Evolutionary conservation across 768 basidiomycete species (phyloP).

Genomic region (Lactarius quietus): DNA sequence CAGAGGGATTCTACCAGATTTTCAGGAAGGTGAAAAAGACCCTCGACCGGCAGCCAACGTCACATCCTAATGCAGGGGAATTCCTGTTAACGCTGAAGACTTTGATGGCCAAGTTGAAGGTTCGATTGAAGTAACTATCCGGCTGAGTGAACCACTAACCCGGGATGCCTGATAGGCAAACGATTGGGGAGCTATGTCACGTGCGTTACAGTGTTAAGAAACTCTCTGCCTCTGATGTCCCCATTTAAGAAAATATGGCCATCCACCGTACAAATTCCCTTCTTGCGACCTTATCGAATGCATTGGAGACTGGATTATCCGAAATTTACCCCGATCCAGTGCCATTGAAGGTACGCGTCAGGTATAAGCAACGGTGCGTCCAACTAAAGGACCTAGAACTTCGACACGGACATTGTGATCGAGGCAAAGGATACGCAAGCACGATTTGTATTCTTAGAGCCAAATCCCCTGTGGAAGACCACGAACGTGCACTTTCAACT

Average conservation of each 20-base stretch:
- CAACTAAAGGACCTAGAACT: conserved; percentile 37
- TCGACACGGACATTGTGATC: conserved; percentile 42
- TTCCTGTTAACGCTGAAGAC: conserved; percentile 58
- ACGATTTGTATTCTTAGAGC: conserved; percentile 34
- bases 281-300: conserved; percentile 40
- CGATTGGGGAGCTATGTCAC: conserved; percentile 62
- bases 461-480: conserved; percentile 20
- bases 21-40: conserved; percentile 24
- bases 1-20: no score
- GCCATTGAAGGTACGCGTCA: conserved; percentile 44
- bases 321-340: conserved; percentile 45
- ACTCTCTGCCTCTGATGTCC: neutral
- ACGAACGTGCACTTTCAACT: conserved; percentile 29
- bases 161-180: conserved; percentile 35
- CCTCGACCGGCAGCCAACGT: conserved; percentile 47
- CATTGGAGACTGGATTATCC: conserved; percentile 45
- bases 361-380: neutral
- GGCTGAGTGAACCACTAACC: conserved; percentile 31
- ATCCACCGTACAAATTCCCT: conserved; percentile 42
- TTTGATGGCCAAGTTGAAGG: conserved; percentile 66
- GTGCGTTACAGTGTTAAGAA: conserved; percentile 35
- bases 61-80: conserved; percentile 50
- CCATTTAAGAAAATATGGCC: conserved; percentile 42
- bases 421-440: conserved; percentile 34
- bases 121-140: conserved; percentile 21